A percentile compares a stretch with the other conserved stretches of the same genome.
Conservation (phyloP, 2,329 filamentous ascomycete genomes). For the Emydomyces testavorans region DNA sequence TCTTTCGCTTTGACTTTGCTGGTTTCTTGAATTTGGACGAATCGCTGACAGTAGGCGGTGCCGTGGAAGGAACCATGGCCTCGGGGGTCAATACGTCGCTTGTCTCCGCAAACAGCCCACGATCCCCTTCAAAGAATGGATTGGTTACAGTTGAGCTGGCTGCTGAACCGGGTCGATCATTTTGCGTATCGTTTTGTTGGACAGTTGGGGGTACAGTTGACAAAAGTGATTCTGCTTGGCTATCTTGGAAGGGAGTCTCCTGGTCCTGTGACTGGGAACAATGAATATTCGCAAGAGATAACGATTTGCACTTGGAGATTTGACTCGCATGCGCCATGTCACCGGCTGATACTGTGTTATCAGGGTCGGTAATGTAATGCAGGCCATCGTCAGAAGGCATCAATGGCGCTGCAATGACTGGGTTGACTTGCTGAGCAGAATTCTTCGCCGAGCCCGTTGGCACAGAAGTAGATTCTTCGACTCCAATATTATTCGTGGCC, state of each 20-base stretch:
- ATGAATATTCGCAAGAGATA: background rate
- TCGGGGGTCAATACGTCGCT: background rate
- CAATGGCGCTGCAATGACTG: background rate
- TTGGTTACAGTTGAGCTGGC: constrained; percentile 21
- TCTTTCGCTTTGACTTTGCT: background rate
- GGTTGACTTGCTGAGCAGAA: constrained; percentile 7
- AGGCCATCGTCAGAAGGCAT: constrained; percentile 11
- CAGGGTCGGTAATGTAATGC: constrained; percentile 11
- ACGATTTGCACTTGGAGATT: background rate
- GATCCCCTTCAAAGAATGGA: constrained; percentile 24
- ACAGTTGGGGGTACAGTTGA: constrained; percentile 8
- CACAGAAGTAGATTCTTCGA: background rate
- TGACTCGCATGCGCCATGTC: background rate
- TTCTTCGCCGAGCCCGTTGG: background rate
- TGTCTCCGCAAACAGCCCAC: constrained; percentile 1
- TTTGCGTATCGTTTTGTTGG: constrained; percentile 6
- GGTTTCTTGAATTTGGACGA: background rate
- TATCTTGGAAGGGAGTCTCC: no score
- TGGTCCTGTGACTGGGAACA: background rate
- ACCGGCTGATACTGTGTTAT: background rate
- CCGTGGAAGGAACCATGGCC: constrained; percentile 7
- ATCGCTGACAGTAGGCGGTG: background rate
- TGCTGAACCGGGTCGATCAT: constrained; percentile 9
- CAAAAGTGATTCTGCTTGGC: background rate
- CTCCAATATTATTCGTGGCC: background rate